phyloP scores from a whole-genome alignment of 306 rosid species.

The Arachis hypogaea region DNA sequence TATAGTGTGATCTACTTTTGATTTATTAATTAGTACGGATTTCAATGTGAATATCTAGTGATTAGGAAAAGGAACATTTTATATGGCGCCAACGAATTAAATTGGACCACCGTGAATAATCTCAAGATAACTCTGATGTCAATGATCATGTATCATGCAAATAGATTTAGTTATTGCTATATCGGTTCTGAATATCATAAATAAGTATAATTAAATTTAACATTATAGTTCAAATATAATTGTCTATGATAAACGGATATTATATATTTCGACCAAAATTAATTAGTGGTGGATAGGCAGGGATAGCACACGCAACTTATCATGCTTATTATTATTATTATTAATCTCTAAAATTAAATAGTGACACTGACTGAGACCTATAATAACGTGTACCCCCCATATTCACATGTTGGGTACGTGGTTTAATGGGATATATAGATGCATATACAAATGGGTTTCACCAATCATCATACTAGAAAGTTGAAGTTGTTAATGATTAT shows the following conservation, averaged over 20 bases:
- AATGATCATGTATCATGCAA: background rate
- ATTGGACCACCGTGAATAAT: background rate
- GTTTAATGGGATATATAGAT: background rate
- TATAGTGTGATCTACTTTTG: no score
- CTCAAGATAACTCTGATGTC: constrained; percentile 35
- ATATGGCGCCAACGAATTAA: background rate
- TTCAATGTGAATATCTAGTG: no score
- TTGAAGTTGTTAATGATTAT: constrained; percentile 6
- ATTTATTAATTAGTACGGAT: no score
- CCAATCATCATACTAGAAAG: constrained; percentile 1
- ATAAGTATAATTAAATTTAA: no score
- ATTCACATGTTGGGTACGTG: background rate
- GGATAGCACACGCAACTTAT: constrained; percentile 50
- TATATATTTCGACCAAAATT: no score
- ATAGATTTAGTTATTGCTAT: no score
- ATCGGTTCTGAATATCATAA: no score
- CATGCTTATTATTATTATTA: background rate
- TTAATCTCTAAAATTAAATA: no score
- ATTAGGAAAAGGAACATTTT: no score
- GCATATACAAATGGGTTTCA: background rate
- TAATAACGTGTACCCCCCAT: background rate
- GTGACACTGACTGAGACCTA: background rate
- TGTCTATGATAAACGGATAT: no score
- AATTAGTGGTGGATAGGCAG: background rate
- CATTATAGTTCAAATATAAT: no score